phyloP scores from a whole-genome alignment of 257 asterid species.

The Solanum tarijense region DNA sequence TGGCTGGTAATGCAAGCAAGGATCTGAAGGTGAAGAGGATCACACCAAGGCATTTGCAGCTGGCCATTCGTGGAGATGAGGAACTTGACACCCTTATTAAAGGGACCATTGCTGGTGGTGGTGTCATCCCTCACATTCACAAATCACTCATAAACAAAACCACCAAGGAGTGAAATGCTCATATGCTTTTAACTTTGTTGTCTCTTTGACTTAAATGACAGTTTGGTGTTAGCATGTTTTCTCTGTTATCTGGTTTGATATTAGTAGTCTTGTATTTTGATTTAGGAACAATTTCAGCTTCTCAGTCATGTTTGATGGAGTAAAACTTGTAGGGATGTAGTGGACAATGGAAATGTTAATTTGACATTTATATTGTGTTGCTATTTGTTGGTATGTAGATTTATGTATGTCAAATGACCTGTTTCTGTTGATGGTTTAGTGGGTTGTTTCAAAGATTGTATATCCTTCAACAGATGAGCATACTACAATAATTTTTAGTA shows the following conservation, averaged over 20 bases:
- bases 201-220: not conserved
- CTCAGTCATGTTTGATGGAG: not conserved
- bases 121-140: slow-evolving; percentile 97
- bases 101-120: slow-evolving; percentile 96
- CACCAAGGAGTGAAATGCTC: slow-evolving; percentile 58
- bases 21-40: slow-evolving; percentile 94
- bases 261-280: not conserved
- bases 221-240: not conserved
- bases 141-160: slow-evolving; percentile 98
- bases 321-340: not conserved
- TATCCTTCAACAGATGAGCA: too few relatives aligned
- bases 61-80: slow-evolving; percentile 94
- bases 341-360: not conserved
- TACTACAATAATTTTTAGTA: too few relatives aligned
- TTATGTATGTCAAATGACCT: too few relatives aligned
- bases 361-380: not conserved
- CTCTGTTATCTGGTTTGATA: not conserved
- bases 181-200: not conserved
- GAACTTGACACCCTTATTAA: slow-evolving; percentile 95
- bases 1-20: slow-evolving; percentile 97
- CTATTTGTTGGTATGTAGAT: not conserved
- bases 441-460: too few relatives aligned
- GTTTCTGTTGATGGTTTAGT: too few relatives aligned
- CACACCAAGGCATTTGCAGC: slow-evolving; percentile 84
- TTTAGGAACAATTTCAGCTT: not conserved